phyloP scores from a whole-genome alignment of 345 rosid genomes.

The Pugionium cornutum region DNA sequence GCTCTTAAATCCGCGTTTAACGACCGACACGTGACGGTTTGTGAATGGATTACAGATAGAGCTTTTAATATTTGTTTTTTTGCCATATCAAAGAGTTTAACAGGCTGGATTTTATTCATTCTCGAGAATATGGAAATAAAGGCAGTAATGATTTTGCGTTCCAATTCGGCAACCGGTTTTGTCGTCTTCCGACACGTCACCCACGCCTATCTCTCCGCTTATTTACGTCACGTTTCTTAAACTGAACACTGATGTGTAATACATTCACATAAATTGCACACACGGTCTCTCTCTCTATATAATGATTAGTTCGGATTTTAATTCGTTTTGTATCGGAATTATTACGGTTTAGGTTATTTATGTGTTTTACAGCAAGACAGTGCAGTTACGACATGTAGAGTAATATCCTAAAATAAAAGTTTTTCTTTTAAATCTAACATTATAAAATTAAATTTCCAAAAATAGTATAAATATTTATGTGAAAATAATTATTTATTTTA shows the following conservation, averaged over 20 bases:
- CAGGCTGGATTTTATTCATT: constrained; percentile 24
- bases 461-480: too few relatives aligned
- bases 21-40: constrained; percentile 23
- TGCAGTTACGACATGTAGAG: too few relatives aligned
- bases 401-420: too few relatives aligned
- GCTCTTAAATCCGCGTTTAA: constrained; percentile 4
- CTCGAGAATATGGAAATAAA: constrained; percentile 1
- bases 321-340: too few relatives aligned
- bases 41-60: not conserved
- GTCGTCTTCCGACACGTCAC: constrained; percentile 40
- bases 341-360: too few relatives aligned
- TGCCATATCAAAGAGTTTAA: constrained; percentile 6
- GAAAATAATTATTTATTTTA: too few relatives aligned
- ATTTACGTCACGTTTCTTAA: constrained; percentile 14
- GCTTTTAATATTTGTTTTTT: not conserved
- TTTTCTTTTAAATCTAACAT: too few relatives aligned
- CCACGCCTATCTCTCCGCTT: constrained; percentile 16
- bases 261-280: too few relatives aligned
- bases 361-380: too few relatives aligned
- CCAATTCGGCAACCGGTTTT: constrained; percentile 39
- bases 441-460: too few relatives aligned
- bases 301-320: too few relatives aligned
- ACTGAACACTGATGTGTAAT: too few relatives aligned
- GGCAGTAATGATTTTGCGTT: constrained; percentile 38
- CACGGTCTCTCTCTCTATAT: not conserved